phyloP scores from a whole-genome alignment of 192 early-diverging fungal species.

The Diversispora eburnea region DNA sequence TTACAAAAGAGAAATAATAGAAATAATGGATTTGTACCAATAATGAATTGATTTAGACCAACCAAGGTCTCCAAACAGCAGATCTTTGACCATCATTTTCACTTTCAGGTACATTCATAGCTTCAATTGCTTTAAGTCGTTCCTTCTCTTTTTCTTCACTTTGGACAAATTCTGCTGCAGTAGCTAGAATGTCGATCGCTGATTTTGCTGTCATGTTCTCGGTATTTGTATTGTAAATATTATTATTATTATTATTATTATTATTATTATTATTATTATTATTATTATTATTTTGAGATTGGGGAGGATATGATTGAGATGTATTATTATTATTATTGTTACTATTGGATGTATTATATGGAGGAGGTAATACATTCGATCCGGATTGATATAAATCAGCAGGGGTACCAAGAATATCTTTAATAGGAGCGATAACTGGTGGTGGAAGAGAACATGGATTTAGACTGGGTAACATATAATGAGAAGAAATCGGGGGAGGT shows the following conservation, averaged over 20 bases:
- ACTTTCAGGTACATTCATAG: background rate
- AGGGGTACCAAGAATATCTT: background rate
- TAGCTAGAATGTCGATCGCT: conserved; percentile 37
- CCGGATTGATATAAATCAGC: background rate
- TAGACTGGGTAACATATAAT: conserved; percentile 8
- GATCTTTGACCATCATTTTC: background rate
- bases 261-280: too few relatives aligned
- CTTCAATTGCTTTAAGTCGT: background rate
- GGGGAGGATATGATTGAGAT: too few relatives aligned
- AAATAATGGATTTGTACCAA: too few relatives aligned
- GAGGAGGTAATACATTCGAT: background rate
- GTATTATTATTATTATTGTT: background rate
- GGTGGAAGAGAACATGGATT: background rate
- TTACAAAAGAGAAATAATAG: too few relatives aligned
- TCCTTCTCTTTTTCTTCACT: conserved; percentile 34
- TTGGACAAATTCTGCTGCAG: conserved; percentile 42
- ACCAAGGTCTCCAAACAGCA: conserved; percentile 15
- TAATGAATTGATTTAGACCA: background rate
- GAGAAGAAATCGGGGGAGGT: conserved; percentile 4
- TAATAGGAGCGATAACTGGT: conserved; percentile 8
- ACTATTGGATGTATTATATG: background rate
- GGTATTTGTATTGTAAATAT: too few relatives aligned
- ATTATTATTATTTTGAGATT: too few relatives aligned
- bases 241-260: too few relatives aligned
- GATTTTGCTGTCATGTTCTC: background rate